These are phyloP conservation scores for Phytophthora vignae DNA, from an alignment of 352 stramenopile species.

Conservation along the genomic window DNA sequence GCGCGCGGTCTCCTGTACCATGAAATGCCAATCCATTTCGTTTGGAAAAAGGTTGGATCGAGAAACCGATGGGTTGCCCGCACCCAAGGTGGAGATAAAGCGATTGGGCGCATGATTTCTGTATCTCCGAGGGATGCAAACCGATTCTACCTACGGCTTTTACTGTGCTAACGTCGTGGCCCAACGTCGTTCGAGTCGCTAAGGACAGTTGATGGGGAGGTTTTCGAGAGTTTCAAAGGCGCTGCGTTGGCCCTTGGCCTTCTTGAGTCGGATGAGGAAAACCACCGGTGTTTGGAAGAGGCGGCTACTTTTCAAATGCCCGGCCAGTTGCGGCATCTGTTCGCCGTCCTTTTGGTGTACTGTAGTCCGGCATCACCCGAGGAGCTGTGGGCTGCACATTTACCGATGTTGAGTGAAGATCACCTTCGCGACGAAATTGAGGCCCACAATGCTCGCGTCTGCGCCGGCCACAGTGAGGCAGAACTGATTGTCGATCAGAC, in stretches of 20 bases:
- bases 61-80: background rate
- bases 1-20: slow-evolving; percentile 5
- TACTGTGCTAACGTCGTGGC: slow-evolving; percentile 4
- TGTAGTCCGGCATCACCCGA: background rate
- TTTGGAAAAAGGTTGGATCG: slow-evolving; percentile 1
- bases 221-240: background rate
- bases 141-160: slow-evolving; percentile 3
- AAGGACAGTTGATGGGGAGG: background rate
- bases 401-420: too few species aligned
- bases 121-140: slow-evolving; percentile 3
- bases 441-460: too few species aligned
- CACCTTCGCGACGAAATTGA: too few species aligned
- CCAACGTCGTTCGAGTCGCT: background rate
- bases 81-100: background rate
- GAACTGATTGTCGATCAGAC: too few species aligned
- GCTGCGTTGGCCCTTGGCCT: background rate
- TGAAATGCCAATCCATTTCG: slow-evolving; percentile 11
- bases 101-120: slow-evolving; percentile 11
- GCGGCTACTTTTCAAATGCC: slow-evolving; percentile 13
- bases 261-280: slow-evolving; percentile 13
- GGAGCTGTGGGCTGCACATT: background rate
- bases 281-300: slow-evolving; percentile 4
- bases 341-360: slow-evolving; percentile 13
- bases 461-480: too few species aligned
- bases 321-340: slow-evolving; percentile 4